Evolutionary conservation across 73 alveolate species (phyloP).

Genomic region (Diophrys sp.): DNA sequence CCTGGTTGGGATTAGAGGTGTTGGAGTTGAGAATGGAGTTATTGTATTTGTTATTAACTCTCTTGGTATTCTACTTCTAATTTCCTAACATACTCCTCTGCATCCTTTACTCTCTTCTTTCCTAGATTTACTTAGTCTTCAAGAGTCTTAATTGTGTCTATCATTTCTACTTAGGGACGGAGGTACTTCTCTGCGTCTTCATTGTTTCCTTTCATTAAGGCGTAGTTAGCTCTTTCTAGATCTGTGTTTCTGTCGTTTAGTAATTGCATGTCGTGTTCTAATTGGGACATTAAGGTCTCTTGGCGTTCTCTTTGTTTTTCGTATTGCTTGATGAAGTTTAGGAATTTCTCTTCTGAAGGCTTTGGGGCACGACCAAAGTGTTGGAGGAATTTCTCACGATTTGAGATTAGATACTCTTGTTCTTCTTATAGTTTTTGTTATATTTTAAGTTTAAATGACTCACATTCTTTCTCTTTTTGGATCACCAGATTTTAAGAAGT

Average conservation of each 20-base stretch:
- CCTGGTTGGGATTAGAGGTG: no score
- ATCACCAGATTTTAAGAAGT: slow-evolving; percentile 16
- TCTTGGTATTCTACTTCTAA: no score
- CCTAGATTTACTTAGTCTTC: slow-evolving; percentile 33
- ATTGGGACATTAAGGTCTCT: slow-evolving; percentile 14
- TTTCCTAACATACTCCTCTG: no score
- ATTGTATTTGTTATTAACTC: no score
- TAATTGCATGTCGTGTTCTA: slow-evolving; percentile 22
- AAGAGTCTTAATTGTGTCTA: background rate
- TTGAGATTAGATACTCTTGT: slow-evolving; percentile 17
- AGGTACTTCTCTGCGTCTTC: background rate
- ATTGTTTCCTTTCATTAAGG: slow-evolving; percentile 21
- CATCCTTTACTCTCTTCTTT: no score
- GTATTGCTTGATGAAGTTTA: slow-evolving; percentile 35
- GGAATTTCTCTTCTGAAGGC: slow-evolving; percentile 34
- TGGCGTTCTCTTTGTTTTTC: slow-evolving; percentile 33
- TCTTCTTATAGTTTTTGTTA: slow-evolving; percentile 30
- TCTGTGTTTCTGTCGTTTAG: slow-evolving; percentile 8
- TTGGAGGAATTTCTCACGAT: slow-evolving; percentile 14
- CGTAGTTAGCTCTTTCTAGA: slow-evolving; percentile 25
- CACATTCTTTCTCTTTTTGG: slow-evolving; percentile 21
- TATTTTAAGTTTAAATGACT: slow-evolving; percentile 15
- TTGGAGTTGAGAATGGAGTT: no score
- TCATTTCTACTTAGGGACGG: background rate
- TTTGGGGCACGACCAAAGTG: slow-evolving; percentile 37